Evolutionary conservation across 2,329 filamentous ascomycete genomes (phyloP).

Genomic region (Fusarium stilboides): DNA sequence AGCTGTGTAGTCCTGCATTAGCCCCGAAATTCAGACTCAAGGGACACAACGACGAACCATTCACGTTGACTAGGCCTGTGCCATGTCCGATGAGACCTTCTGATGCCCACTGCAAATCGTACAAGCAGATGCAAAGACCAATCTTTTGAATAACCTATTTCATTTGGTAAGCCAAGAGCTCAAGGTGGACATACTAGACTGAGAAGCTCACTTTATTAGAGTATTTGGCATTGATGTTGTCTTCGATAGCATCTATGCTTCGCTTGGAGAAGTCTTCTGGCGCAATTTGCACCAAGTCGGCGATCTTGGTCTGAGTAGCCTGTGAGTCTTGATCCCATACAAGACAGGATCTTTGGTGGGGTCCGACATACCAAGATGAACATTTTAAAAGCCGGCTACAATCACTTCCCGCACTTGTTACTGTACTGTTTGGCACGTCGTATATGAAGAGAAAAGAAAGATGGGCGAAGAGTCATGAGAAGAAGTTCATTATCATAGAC

Average conservation of each 20-base stretch:
- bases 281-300: slow-evolving; percentile 93
- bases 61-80: slow-evolving; percentile 92
- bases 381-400: slow-evolving; percentile 54
- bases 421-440: background rate
- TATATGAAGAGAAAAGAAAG: background rate
- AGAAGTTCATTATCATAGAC: slow-evolving; percentile 3
- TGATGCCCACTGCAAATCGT: slow-evolving; percentile 89
- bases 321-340: slow-evolving; percentile 28
- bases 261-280: slow-evolving; percentile 90
- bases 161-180: slow-evolving; percentile 3
- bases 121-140: slow-evolving; percentile 93
- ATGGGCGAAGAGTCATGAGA: slow-evolving; percentile 7
- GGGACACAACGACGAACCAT: slow-evolving; percentile 70
- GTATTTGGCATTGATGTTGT: slow-evolving; percentile 98
- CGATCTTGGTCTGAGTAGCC: slow-evolving; percentile 82
- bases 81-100: slow-evolving; percentile 96
- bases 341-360: slow-evolving; percentile 20
- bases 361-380: slow-evolving; percentile 64
- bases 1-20: slow-evolving; percentile 61
- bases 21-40: background rate
- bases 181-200: background rate
- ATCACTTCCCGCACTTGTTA: too few relatives aligned
- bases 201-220: slow-evolving; percentile 80
- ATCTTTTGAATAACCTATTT: slow-evolving; percentile 88
- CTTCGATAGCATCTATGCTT: slow-evolving; percentile 88